Conservation (phyloP, 768 basidiomycete species). For the Boletus reticuloceps region DNA sequence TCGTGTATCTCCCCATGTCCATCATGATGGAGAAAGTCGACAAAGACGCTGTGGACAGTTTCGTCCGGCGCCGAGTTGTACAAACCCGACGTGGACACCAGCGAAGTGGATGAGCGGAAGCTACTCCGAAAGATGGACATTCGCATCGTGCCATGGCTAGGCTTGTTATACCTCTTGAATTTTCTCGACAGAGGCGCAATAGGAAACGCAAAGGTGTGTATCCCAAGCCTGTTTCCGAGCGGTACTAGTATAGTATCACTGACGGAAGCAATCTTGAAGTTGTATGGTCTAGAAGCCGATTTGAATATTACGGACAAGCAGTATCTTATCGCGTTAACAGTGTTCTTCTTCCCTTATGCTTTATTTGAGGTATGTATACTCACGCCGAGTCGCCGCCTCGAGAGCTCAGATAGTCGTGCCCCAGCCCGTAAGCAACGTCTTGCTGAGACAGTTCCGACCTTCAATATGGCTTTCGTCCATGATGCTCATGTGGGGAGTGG, state of each 20-base stretch:
- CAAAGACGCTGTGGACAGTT: neutral
- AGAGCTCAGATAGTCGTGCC: neutral
- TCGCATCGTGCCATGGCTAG: slow-evolving; percentile 72
- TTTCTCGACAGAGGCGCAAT: slow-evolving; percentile 64
- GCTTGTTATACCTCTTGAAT: slow-evolving; percentile 70
- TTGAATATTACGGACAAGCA: slow-evolving; percentile 60
- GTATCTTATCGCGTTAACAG: slow-evolving; percentile 64
- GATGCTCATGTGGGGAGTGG: slow-evolving; percentile 40
- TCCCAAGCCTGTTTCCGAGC: neutral
- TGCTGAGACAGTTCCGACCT: slow-evolving; percentile 57
- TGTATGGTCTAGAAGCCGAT: slow-evolving; percentile 57
- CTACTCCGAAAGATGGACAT: slow-evolving; percentile 61
- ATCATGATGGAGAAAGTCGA: neutral
- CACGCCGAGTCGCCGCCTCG: neutral
- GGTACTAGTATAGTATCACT: neutral
- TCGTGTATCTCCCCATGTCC: neutral
- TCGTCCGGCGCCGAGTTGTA: slow-evolving; percentile 31
- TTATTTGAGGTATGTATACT: slow-evolving; percentile 55
- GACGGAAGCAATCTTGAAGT: slow-evolving; percentile 30
- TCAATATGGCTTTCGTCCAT: slow-evolving; percentile 59
- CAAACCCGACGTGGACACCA: slow-evolving; percentile 51
- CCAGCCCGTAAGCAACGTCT: slow-evolving; percentile 62
- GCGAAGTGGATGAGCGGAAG: slow-evolving; percentile 50
- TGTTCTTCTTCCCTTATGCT: slow-evolving; percentile 77
- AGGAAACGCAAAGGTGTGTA: slow-evolving; percentile 66